A percentile compares a stretch with the other conserved stretches of the same genome.
Evolutionary conservation across 306 rosid species (phyloP).

Genomic region (Vicia faba): DNA sequence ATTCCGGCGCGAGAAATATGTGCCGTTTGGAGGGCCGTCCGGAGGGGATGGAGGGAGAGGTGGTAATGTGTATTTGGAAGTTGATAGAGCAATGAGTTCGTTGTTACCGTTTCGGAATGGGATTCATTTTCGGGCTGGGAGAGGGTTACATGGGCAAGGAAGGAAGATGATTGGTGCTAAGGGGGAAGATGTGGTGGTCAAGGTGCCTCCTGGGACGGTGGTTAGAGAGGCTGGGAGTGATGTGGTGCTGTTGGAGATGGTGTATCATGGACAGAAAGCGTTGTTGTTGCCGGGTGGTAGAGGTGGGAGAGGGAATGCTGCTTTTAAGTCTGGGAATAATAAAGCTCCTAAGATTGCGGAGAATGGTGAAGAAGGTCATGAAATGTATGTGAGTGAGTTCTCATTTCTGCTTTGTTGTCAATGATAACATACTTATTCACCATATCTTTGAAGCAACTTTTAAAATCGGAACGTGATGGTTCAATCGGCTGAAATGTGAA

Average conservation of each 20-base stretch:
- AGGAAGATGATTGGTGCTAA: conserved; percentile 72
- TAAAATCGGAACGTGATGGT: not conserved
- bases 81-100: conserved; percentile 79
- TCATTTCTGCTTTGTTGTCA: not conserved
- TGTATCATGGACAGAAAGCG: conserved; percentile 76
- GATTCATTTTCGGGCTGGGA: conserved; percentile 83
- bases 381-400: conserved; percentile 59
- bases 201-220: conserved; percentile 86
- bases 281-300: conserved; percentile 86
- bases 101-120: conserved; percentile 81
- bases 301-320: conserved; percentile 95
- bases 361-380: conserved; percentile 84
- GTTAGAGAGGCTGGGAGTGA: conserved; percentile 65
- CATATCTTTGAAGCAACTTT: not conserved
- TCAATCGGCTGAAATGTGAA: not conserved
- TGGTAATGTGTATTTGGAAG: conserved; percentile 82
- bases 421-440: not conserved
- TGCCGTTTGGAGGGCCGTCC: conserved; percentile 89
- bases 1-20: conserved; percentile 86
- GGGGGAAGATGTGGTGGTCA: conserved; percentile 85
- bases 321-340: conserved; percentile 77
- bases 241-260: conserved; percentile 73
- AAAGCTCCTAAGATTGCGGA: conserved; percentile 93
- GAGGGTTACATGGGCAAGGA: conserved; percentile 83
- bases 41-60: conserved; percentile 98